Evolutionary conservation across 2,329 filamentous ascomycete genomes (phyloP), one percentile per base, ranked within the genome.

Genomic region (Capronia epimyces): DNA sequence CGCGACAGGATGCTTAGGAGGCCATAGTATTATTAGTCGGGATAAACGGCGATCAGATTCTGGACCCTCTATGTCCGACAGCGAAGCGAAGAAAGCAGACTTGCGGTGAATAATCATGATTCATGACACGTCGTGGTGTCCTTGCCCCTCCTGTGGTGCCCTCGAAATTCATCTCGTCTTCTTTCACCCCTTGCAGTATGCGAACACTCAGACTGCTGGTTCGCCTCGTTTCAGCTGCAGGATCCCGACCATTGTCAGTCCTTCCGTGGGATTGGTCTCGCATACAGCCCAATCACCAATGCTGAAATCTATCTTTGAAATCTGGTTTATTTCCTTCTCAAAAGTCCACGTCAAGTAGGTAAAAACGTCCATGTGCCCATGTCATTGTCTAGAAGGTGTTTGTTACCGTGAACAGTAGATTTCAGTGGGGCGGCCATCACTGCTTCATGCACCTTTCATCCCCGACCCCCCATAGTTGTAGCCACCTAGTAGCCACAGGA

Each of bases 181-280:
- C 13, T 20, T 37, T 37, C 16, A 15, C 6, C 31, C 31, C 12
- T 16, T 6, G n/a, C 12, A 34, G 31, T 10, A 5, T 34, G 10
- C 24, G n/a, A 12, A 22, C 40, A 27, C 31, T 29, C 22, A 22
- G 44, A 27, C 20, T 40, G 39, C 41, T 20, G 43, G 29, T 49
- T 29, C 20, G 47, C 13, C 32, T 41, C 52, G 50, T 53, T 53
- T 51, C 54, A 53, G 46, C 54, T 56, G 50, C 50, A 56, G 47
- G 49, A 53, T 51, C 48, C 47, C 54, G 47, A 42, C 13, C 15
- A 20, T 22, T n/a, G 15, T 43, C 39, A 56, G 43, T 46, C 48
- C 44, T 51, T 49, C 41, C 27, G 34, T 50, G 16, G 50, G 46
- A 56, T 56, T 56, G 54, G 50, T 41, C 46, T 45, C 27, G 9